Conservation (phyloP, 2,329 filamentous ascomycete genomes). For the Fusarium sp. region DNA sequence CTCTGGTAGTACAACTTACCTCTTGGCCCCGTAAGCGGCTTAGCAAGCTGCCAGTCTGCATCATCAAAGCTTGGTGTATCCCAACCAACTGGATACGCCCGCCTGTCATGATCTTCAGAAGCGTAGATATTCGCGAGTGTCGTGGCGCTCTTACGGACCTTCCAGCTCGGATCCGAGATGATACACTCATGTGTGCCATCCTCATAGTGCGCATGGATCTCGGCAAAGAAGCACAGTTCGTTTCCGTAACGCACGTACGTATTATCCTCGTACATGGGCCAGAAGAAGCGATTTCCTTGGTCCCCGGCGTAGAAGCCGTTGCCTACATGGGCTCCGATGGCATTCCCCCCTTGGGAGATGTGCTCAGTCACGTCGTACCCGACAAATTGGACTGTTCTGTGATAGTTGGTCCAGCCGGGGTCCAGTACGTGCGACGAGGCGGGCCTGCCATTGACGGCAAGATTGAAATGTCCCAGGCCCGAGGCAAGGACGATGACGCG, state of each 20-base stretch:
- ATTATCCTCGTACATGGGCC: conserved; percentile 57
- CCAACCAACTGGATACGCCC: conserved; percentile 51
- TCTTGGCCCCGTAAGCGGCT: conserved; percentile 48
- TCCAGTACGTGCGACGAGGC: conserved; percentile 52
- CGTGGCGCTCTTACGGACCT: conserved; percentile 52
- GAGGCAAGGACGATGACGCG: conserved; percentile 53
- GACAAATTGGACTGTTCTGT: conserved; percentile 56
- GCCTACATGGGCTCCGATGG: conserved; percentile 54
- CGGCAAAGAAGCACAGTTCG: conserved; percentile 55
- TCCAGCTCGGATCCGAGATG: conserved; percentile 53
- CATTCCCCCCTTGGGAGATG: conserved; percentile 50
- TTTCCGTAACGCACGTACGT: conserved; percentile 54
- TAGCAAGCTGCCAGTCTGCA: conserved; percentile 42
- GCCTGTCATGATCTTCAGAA: conserved; percentile 53
- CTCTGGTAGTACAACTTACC: conserved; percentile 54
- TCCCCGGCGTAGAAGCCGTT: conserved; percentile 61
- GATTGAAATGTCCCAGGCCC: conserved; percentile 55
- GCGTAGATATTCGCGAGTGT: conserved; percentile 55
- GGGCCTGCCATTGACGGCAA: conserved; percentile 50
- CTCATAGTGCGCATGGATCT: conserved; percentile 52
- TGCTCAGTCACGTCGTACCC: conserved; percentile 55
- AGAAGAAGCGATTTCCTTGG: conserved; percentile 56
- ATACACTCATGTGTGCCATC: conserved; percentile 51
- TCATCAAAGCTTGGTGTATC: conserved; percentile 42
- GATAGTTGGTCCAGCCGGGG: conserved; percentile 56